Evolutionary conservation across 2,329 filamentous ascomycete genomes (phyloP).

Genomic region (Diplodia corticola): DNA sequence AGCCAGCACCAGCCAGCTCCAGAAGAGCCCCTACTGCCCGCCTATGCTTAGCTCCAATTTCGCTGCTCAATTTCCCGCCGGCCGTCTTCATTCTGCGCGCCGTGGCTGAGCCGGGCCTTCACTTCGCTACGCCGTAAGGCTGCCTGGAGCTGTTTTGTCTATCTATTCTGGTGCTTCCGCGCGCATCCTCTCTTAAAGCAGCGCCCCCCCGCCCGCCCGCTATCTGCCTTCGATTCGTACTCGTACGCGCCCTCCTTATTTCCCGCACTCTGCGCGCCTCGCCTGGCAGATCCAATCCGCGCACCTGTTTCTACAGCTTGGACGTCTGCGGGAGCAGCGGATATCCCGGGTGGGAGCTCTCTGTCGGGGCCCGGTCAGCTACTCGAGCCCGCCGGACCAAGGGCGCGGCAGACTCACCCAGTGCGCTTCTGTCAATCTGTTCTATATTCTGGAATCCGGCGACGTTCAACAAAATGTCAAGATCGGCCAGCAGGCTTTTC

Average conservation of each 20-base stretch:
- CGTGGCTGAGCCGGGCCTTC: constrained; percentile 9
- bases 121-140: constrained; percentile 12
- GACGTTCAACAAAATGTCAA: constrained; percentile 63
- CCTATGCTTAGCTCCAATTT: constrained; percentile 14
- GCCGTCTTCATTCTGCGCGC: not conserved
- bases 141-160: not conserved
- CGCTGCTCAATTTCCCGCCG: constrained; percentile 4
- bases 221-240: not conserved
- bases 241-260: not conserved
- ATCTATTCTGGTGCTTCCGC: not conserved
- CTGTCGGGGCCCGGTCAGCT: constrained; percentile 21
- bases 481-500: constrained; percentile 61
- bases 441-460: constrained; percentile 55
- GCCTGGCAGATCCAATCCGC: not conserved
- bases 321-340: constrained; percentile 29
- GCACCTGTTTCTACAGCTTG: constrained; percentile 27
- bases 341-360: constrained; percentile 32
- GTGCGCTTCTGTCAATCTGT: constrained; percentile 49
- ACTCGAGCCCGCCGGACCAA: not conserved
- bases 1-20: no score
- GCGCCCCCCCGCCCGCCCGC: not conserved
- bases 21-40: no score
- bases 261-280: not conserved
- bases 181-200: constrained; percentile 9
- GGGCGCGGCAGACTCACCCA: constrained; percentile 27